Conservation (phyloP, 2,329 filamentous ascomycete genomes). For the Teratosphaeria gauchensis region DNA sequence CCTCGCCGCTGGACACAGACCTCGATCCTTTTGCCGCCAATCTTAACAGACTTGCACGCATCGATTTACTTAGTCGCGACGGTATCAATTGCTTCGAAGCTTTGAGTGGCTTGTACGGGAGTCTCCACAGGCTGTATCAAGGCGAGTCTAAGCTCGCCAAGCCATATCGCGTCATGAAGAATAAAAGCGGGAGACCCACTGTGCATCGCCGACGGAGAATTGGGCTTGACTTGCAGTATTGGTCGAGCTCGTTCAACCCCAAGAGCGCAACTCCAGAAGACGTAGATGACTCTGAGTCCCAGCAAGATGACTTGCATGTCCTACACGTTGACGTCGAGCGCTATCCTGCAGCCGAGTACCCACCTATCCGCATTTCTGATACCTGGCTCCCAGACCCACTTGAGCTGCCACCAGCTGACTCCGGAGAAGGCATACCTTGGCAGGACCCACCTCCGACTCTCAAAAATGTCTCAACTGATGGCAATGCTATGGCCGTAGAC, state of each 20-base stretch:
- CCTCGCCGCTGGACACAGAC: conserved; percentile 50
- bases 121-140: conserved; percentile 57
- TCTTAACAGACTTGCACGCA: conserved; percentile 55
- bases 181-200: conserved; percentile 57
- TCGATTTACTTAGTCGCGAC: conserved; percentile 63
- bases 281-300: not conserved
- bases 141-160: conserved; percentile 53
- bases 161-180: conserved; percentile 53
- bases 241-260: conserved; percentile 32
- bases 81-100: conserved; percentile 70
- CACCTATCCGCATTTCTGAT: conserved; percentile 50
- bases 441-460: conserved; percentile 59
- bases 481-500: conserved; percentile 46
- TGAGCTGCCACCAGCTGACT: conserved; percentile 52
- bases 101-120: conserved; percentile 61
- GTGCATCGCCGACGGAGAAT: conserved; percentile 61
- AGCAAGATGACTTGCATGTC: conserved; percentile 29
- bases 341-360: conserved; percentile 38
- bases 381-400: conserved; percentile 63
- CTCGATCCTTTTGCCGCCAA: conserved; percentile 63
- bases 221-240: conserved; percentile 67
- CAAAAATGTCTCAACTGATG: conserved; percentile 31
- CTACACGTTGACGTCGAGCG: conserved; percentile 57
- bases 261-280: not conserved
- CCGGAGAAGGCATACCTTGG: conserved; percentile 46